phyloP scores from a whole-genome alignment of 1,284 basidiomycete genomes.

The Mixia osmundae region DNA sequence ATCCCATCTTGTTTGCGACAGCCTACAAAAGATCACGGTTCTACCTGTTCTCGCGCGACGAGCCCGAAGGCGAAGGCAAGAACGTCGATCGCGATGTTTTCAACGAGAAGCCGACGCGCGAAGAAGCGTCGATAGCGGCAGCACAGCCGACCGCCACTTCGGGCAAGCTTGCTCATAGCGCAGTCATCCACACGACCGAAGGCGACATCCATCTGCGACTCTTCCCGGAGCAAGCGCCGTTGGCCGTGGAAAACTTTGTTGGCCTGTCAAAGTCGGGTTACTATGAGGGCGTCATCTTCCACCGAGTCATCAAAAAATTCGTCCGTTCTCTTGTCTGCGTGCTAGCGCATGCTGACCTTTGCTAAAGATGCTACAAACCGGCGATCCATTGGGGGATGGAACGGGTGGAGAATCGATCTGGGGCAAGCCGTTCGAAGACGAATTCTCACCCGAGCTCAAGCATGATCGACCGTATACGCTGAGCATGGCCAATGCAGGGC shows the following conservation, averaged over 20 bases:
- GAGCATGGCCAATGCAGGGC: constrained; percentile 96
- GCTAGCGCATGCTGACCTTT: neutral
- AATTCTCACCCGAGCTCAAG: constrained; percentile 64
- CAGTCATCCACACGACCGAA: constrained; percentile 80
- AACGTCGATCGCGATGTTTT: constrained; percentile 85
- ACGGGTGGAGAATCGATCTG: constrained; percentile 93
- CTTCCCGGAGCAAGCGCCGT: constrained; percentile 76
- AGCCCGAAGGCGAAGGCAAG: constrained; percentile 59
- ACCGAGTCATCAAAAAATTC: constrained; percentile 94
- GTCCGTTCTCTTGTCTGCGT: constrained; percentile 17
- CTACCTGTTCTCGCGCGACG: constrained; percentile 82
- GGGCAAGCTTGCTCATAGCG: constrained; percentile 39
- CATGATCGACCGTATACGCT: constrained; percentile 93
- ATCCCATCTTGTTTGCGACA: constrained; percentile 81
- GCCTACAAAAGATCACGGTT: constrained; percentile 86
- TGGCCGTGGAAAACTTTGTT: constrained; percentile 92
- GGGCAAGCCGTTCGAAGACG: constrained; percentile 87
- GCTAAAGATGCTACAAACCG: constrained; percentile 74
- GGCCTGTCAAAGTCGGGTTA: constrained; percentile 77
- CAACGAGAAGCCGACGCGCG: constrained; percentile 90
- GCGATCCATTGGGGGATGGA: constrained; percentile 88
- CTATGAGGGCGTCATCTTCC: constrained; percentile 86
- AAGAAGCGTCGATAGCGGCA: constrained; percentile 75
- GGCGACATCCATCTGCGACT: constrained; percentile 59
- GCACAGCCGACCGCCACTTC: constrained; percentile 32